Percentiles rank a stretch among this genome's conserved stretches.
Conservation (phyloP, 2,329 filamentous ascomycete species). For the Myriosclerotinia duriaeana region DNA sequence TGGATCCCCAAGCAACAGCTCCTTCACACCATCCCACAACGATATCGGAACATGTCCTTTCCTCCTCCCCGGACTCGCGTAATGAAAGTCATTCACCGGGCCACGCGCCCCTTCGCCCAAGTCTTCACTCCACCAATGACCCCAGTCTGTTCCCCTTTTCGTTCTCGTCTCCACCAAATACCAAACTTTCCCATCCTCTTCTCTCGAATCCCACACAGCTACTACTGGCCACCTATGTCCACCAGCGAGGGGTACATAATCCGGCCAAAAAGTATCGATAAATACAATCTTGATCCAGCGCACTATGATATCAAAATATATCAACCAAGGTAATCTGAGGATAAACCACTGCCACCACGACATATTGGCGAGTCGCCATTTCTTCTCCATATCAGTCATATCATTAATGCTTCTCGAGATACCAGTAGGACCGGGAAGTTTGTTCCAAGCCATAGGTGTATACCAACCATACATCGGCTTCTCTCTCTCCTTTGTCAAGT, state of each 20-base stretch:
- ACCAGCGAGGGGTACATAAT: neutral
- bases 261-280: neutral
- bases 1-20: neutral
- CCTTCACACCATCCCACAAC: neutral
- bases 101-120: neutral
- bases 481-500: neutral
- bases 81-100: conserved; percentile 8
- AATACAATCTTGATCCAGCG: neutral
- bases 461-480: conserved; percentile 13
- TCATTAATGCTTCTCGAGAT: neutral
- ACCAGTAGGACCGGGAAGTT: neutral
- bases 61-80: neutral
- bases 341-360: neutral
- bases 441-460: neutral
- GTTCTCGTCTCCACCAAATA: conserved; percentile 10
- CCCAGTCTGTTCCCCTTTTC: neutral
- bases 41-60: neutral
- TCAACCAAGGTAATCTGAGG: neutral
- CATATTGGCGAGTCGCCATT: neutral
- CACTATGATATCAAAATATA: neutral
- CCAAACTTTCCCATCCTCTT: neutral
- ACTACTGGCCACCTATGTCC: neutral
- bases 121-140: neutral
- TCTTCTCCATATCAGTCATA: neutral
- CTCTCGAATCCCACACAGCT: conserved; percentile 4